Evolutionary conservation across 2,329 filamentous ascomycete species (phyloP), one percentile per base, ranked within the genome.

Genomic region (Penicillium sp.): DNA sequence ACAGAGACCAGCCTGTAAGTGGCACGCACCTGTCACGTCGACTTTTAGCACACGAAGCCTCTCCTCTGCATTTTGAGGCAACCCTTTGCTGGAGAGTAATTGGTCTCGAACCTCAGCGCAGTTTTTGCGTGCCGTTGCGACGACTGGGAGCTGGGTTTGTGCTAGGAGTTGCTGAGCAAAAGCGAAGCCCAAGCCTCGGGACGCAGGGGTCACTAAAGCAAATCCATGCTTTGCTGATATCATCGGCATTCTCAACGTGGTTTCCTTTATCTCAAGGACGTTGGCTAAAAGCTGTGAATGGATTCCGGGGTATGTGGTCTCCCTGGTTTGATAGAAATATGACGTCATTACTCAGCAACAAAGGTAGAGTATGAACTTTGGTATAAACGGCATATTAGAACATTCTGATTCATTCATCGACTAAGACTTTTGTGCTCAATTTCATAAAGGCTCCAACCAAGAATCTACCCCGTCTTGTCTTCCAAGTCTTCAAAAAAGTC

Each of bases 101-200:
- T 73, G 73, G 31, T 80, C 74, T 54, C 77, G 81, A 7, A 82
- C 75, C 54, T 78, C 74, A 22, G 80, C 73, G 11, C 81, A 70
- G 59, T 86, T 78, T 52, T 76, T 82, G 26, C 86, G 77, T 9
- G 84, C 82, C 47, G 86, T 88, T 49, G 84, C 84, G 31, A 88
- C 77, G 22, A 89, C 76, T 0, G 86, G 85, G 14, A 84, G 75
- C 11, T 66, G 60, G 8, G 85, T 87, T 10, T 80, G 84, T 54
- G 78, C 73, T 8, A 89, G 76, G 7, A 89, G 73, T 55, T 82
- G 80, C 50, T 84, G 79, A 2, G 84, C 82, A 27, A 89, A 74
- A 43, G 85, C 82, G 60, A 86, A 82, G 16, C 86, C 87, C 63
- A 89, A 84, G 60, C 87, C 86, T 61, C 85, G 78, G 8, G 84